Conservation (phyloP, 1,284 basidiomycete species). For the Melampsora abietis-canadensis region DNA sequence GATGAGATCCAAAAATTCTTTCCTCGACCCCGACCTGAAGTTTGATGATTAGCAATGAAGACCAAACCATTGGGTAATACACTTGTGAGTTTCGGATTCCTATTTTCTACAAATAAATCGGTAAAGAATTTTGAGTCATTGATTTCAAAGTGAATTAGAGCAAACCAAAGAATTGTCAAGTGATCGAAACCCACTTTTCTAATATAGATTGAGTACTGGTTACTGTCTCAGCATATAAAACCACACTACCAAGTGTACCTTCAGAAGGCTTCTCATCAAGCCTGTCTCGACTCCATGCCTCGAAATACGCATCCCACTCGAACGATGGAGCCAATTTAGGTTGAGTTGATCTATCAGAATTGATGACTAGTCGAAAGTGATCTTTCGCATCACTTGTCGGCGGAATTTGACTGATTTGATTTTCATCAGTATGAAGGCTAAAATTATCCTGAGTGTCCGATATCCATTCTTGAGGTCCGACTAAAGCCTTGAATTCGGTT, state of each 20-base stretch:
- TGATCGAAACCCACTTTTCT: conserved; percentile 66
- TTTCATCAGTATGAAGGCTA: neutral
- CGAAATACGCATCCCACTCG: neutral
- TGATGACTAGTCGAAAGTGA: neutral
- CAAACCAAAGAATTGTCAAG: neutral
- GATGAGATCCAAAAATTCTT: conserved; percentile 91
- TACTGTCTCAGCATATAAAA: conserved; percentile 83
- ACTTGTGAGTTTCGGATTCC: conserved; percentile 72
- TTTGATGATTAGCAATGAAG: conserved; percentile 80
- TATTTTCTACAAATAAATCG: conserved; percentile 52
- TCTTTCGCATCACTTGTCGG: neutral
- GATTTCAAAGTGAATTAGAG: neutral
- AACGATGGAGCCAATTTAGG: neutral
- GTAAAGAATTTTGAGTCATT: conserved; percentile 11
- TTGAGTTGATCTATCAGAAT: neutral
- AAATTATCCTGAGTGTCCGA: neutral
- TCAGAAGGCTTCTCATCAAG: neutral
- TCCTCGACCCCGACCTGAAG: conserved; percentile 83
- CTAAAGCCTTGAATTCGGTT: neutral
- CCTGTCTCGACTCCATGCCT: neutral
- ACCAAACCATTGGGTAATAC: conserved; percentile 70
- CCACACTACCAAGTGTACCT: conserved; percentile 62
- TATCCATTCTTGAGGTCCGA: neutral
- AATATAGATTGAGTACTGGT: conserved; percentile 94
- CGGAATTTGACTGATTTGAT: neutral